phyloP scores from a whole-genome alignment of 148 eudicot species.

The Tetragonia tetragonoides region DNA sequence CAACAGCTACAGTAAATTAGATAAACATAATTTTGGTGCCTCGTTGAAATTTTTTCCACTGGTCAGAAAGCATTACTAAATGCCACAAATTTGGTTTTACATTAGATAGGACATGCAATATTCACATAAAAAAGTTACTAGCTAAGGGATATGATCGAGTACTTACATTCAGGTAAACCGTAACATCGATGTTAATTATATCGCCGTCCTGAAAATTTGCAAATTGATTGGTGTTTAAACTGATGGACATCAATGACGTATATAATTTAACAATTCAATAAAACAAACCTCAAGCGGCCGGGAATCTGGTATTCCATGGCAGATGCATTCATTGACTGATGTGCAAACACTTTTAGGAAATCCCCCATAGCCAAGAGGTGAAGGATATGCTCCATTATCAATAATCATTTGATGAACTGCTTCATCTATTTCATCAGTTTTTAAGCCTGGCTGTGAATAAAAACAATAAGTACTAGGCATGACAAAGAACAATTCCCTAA shows the following conservation, averaged over 20 bases:
- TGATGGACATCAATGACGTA: not conserved
- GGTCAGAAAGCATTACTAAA: not conserved
- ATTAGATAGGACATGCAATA: not conserved
- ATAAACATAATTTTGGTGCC: not conserved
- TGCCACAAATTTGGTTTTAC: not conserved
- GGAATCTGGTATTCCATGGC: constrained; percentile 99
- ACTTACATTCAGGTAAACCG: constrained; percentile 89
- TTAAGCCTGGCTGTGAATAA: constrained; percentile 89
- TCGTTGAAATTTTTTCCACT: not conserved
- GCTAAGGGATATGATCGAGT: not conserved
- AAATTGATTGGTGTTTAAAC: not conserved
- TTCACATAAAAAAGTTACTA: not conserved
- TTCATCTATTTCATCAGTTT: constrained; percentile 93
- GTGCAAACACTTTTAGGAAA: constrained; percentile 99
- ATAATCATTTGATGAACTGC: constrained; percentile 98
- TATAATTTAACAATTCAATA: not conserved
- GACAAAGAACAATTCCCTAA: not conserved
- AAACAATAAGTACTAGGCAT: constrained; percentile 10
- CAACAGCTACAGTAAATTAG: not conserved
- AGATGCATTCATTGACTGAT: constrained; percentile 97
- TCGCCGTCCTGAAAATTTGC: constrained; percentile 79
- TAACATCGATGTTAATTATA: constrained; percentile 90
- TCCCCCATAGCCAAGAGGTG: constrained; percentile 98
- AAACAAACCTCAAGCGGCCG: constrained; percentile 77
- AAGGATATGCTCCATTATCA: constrained; percentile 97